Conservation (phyloP, 1,139 yeast species). For the Hemisphaericaspora subhashii region DNA sequence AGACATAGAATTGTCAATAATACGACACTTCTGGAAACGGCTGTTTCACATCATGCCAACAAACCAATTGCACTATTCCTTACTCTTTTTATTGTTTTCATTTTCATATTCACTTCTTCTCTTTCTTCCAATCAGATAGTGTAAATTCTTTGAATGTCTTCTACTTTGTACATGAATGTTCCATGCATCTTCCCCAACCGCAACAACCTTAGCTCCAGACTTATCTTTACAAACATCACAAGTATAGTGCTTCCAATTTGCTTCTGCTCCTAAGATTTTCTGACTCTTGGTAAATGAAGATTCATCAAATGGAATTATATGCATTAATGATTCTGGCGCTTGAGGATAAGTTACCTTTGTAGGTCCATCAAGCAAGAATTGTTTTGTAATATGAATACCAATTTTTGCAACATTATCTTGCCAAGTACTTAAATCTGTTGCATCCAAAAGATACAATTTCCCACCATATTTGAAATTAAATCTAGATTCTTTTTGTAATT, state of each 20-base stretch:
- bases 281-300: constrained; percentile 30
- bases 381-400: constrained; percentile 52
- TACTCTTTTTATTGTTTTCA: not conserved
- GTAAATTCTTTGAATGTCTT: constrained; percentile 47
- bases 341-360: constrained; percentile 23
- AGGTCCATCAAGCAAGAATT: constrained; percentile 29
- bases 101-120: constrained; percentile 15
- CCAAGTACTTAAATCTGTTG: constrained; percentile 72
- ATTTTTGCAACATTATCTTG: constrained; percentile 49
- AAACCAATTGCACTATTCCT: too few relatives aligned
- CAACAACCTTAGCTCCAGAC: constrained; percentile 54
- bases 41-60: too few relatives aligned
- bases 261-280: constrained; percentile 36
- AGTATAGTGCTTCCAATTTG: constrained; percentile 65
- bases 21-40: too few relatives aligned
- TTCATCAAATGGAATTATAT: constrained; percentile 29
- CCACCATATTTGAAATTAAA: constrained; percentile 59
- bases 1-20: too few relatives aligned
- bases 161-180: constrained; percentile 63
- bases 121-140: constrained; percentile 16
- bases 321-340: constrained; percentile 46
- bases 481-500: constrained; percentile 52
- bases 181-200: constrained; percentile 78
- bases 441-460: constrained; percentile 66
- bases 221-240: constrained; percentile 70